A percentile compares a stretch with the other conserved stretches of the same genome.
Conservation (phyloP, 345 rosid species). For the Gossypium rotundifolium region DNA sequence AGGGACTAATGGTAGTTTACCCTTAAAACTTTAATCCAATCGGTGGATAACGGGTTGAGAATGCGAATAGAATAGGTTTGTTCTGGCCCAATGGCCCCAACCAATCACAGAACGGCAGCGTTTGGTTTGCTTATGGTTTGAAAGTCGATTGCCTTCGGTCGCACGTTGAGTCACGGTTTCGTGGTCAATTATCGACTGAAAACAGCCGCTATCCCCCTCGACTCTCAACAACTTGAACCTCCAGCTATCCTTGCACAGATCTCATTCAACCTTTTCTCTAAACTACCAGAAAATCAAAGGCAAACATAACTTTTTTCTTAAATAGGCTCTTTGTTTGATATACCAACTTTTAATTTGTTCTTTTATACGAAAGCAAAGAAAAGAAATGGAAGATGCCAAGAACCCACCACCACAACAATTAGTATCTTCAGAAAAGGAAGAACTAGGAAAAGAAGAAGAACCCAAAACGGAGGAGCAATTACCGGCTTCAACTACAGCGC, state of each 20-base stretch:
- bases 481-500: conserved; percentile 9
- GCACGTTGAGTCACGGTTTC: conserved; percentile 14
- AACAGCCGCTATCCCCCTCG: neutral
- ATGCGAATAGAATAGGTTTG: neutral
- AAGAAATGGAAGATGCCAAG: conserved; percentile 40
- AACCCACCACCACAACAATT: conserved; percentile 16
- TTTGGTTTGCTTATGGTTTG: conserved; percentile 3
- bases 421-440: conserved; percentile 19
- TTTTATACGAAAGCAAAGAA: neutral
- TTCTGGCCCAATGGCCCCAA: neutral
- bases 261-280: conserved; percentile 6
- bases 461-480: conserved; percentile 16
- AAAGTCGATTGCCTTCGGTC: conserved; percentile 2
- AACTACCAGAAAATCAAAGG: neutral
- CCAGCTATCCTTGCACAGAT: conserved; percentile 7
- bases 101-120: neutral
- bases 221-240: conserved; percentile 10
- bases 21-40: too few relatives aligned
- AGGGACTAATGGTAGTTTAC: too few relatives aligned
- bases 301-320: neutral
- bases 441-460: conserved; percentile 20
- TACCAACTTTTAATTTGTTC: neutral
- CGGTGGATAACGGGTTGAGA: neutral
- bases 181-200: conserved; percentile 17
- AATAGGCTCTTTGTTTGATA: neutral